Evolutionary conservation across 2,329 filamentous ascomycete species (phyloP).

Genomic region (Nothopassalora personata): DNA sequence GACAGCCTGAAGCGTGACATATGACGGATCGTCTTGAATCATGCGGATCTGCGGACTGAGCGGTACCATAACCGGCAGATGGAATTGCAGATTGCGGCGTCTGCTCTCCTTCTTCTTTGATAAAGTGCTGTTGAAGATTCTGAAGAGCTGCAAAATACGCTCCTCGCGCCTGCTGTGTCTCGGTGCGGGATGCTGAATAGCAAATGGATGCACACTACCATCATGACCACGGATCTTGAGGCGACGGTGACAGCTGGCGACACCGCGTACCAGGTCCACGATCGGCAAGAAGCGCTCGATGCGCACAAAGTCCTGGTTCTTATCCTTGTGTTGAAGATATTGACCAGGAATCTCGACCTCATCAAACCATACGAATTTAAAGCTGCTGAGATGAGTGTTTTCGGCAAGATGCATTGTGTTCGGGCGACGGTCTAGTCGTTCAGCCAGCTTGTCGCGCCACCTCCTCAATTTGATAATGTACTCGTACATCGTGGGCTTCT

Average conservation of each 20-base stretch:
- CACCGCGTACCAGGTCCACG: conserved; percentile 85
- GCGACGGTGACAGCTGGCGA: conserved; percentile 84
- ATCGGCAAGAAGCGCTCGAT: conserved; percentile 96
- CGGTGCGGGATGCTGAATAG: conserved; percentile 90
- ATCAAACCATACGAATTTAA: conserved; percentile 95
- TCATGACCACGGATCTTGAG: conserved; percentile 97
- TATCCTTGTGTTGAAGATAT: conserved; percentile 94
- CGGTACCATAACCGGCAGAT: conserved; percentile 90
- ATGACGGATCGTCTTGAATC: conserved; percentile 91
- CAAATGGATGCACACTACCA: conserved; percentile 93
- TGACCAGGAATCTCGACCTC: conserved; percentile 97
- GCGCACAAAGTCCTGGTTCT: conserved; percentile 96
- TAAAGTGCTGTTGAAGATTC: conserved; percentile 91
- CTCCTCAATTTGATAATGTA: conserved; percentile 95
- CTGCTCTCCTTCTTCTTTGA: conserved; percentile 91
- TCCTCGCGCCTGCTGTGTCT: conserved; percentile 91
- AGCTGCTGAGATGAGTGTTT: conserved; percentile 89
- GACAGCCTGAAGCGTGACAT: conserved; percentile 87
- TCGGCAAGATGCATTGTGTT: conserved; percentile 70
- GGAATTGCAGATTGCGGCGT: conserved; percentile 90
- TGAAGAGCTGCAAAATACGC: conserved; percentile 90
- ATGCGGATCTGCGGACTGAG: conserved; percentile 91
- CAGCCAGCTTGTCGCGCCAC: conserved; percentile 97
- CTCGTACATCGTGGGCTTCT: conserved; percentile 95
- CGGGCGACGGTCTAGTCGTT: conserved; percentile 83